A percentile compares a stretch with the other conserved stretches of the same genome.
phyloP scores from a whole-genome alignment of 805 yeast species.

The Cyberlindnera mrakii region DNA sequence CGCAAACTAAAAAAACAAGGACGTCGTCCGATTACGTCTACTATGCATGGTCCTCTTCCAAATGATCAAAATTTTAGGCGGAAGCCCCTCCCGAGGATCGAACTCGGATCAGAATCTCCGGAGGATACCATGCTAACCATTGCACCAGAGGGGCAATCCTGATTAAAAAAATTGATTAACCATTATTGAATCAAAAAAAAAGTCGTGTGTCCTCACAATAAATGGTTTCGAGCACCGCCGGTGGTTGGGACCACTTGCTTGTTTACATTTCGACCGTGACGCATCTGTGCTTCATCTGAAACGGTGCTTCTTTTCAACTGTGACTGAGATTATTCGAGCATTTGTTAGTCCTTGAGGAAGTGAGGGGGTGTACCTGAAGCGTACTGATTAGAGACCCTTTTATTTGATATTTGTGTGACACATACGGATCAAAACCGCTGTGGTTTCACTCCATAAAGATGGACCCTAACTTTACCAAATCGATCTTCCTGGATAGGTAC shows the following conservation, averaged over 20 bases:
- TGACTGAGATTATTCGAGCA: too few relatives aligned
- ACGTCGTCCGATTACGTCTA: too few relatives aligned
- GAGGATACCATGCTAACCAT: constrained; percentile 47
- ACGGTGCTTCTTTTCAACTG: too few relatives aligned
- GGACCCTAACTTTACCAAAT: constrained; percentile 9
- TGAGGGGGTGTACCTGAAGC: too few relatives aligned
- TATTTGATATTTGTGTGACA: too few relatives aligned
- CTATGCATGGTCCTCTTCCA: too few relatives aligned
- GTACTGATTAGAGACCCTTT: too few relatives aligned
- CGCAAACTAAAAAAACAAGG: too few relatives aligned
- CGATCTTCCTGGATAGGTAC: constrained; percentile 18
- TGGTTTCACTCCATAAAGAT: background rate
- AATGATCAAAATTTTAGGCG: constrained; percentile 7
- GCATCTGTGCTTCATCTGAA: too few relatives aligned
- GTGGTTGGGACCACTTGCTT: background rate
- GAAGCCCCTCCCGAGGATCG: constrained; percentile 49
- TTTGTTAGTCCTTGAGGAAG: too few relatives aligned
- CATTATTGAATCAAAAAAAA: background rate
- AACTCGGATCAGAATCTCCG: constrained; percentile 51
- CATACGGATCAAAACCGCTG: too few relatives aligned
- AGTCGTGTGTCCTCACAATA: too few relatives aligned
- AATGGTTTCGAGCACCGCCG: background rate
- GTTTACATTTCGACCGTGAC: background rate
- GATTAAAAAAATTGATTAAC: background rate
- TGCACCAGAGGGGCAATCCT: constrained; percentile 43